Base-by-base conservation (phyloP, 768 basidiomycete species). In the Calocybe cyanea region DNA sequence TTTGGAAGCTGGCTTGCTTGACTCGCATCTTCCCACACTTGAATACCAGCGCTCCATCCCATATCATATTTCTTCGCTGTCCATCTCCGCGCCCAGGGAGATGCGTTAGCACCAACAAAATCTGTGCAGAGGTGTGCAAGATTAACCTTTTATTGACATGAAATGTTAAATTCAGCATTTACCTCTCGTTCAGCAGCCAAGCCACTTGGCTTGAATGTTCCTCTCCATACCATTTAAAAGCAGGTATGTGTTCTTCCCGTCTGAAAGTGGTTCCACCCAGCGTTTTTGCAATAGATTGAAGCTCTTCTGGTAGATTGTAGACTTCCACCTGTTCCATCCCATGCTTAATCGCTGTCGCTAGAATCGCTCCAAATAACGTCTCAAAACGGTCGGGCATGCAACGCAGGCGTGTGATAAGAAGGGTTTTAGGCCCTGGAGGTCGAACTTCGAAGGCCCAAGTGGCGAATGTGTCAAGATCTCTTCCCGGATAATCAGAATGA, bases 111-210 rank as follows among this genome's bases (percentile, higher is more conserved):
- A 72, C 70, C 70, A 72, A 45, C 63, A 66, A 49, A 70, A 73
- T 49, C 71, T 73, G 43, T 11, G n/a, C n/a, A 14, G 36, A 24
- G 46, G 13, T 20, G 31, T 18, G 24, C 11, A 45, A 43, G 25
- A 46, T 44, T 24, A 32, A 32, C 9, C 9, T 32, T 8, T n/a
- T 32, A 32, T 32, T n/a, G n/a, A n/a, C n/a, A n/a, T n/a, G n/a
- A n/a, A n/a, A 25, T 19, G 20, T 36, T 14, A 40, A 17, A 24
- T 25, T 14, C 20, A 37, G 19, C 2, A 48, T 64, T 41, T 25
- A 74, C 76, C 68, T 73, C 53, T 80, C 78, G 38, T 79, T 78
- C 41, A 68, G 66, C 24, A 65, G 36, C 78, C 78, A 80, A 10
- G 63, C 57, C 13, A 77, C 53, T 19, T 65, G 57, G 7, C 45